Percentiles rank a stretch among this genome's conserved stretches.
Conservation (phyloP, 2,329 filamentous ascomycete genomes). For the Tolypocladium sp. region DNA sequence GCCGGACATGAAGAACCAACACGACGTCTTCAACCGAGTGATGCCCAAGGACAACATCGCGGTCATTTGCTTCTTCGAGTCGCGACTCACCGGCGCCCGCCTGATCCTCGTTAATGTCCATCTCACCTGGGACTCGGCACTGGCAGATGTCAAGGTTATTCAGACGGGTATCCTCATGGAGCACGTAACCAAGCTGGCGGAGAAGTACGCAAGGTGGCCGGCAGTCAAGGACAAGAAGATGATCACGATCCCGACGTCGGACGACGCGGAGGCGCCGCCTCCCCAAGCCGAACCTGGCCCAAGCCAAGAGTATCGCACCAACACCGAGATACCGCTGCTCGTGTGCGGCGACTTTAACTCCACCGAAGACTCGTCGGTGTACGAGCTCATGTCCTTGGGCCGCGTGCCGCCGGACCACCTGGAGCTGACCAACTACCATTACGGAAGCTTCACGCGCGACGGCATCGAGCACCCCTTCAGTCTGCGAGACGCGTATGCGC, state of each 20-base stretch:
- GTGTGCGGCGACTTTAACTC: conserved; percentile 98
- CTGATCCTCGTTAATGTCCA: conserved; percentile 92
- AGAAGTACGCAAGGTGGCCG: conserved; percentile 73
- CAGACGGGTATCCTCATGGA: conserved; percentile 96
- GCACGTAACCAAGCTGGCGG: conserved; percentile 74
- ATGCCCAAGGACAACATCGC: conserved; percentile 99
- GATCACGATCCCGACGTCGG: conserved; percentile 32
- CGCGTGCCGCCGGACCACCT: conserved; percentile 68
- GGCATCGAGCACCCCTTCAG: conserved; percentile 94
- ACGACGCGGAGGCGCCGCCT: conserved; percentile 35
- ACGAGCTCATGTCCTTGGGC: conserved; percentile 79
- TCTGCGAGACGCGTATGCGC: conserved; percentile 79
- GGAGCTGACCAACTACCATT: conserved; percentile 72
- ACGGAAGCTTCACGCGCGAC: conserved; percentile 85
- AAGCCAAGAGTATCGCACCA: conserved; percentile 77
- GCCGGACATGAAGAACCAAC: conserved; percentile 93
- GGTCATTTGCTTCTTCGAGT: conserved; percentile 86
- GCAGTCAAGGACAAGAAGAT: conserved; percentile 73
- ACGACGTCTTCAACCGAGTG: conserved; percentile 95
- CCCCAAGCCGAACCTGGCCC: conserved; percentile 61
- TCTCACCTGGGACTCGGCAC: conserved; percentile 86
- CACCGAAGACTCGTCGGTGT: conserved; percentile 75
- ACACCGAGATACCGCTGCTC: conserved; percentile 80
- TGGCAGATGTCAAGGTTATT: conserved; percentile 91
- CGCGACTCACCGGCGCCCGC: conserved; percentile 78